Evolutionary conservation across 2,329 filamentous ascomycete species (phyloP).

Genomic region (Diaporthe australafricana): DNA sequence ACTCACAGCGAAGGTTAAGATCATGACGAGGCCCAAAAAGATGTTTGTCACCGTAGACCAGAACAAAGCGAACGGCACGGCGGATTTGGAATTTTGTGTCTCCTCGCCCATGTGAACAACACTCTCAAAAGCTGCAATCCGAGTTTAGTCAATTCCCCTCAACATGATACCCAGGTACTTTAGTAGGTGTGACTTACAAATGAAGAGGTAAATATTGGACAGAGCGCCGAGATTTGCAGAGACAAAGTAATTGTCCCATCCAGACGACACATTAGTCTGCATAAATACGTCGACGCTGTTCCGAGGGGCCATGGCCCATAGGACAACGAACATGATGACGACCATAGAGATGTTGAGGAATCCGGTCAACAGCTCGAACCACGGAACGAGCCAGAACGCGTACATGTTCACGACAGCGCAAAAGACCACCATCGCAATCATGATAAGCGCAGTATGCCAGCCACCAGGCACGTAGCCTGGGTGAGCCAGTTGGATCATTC

Average conservation of each 20-base stretch:
- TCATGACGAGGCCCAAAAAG: conserved; percentile 53
- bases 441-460: conserved; percentile 54
- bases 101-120: conserved; percentile 61
- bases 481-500: conserved; percentile 32
- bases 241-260: conserved; percentile 34
- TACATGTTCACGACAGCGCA: conserved; percentile 46
- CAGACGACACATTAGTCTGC: conserved; percentile 21
- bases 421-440: conserved; percentile 46
- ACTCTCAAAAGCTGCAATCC: conserved; percentile 55
- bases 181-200: conserved; percentile 41
- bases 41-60: conserved; percentile 57
- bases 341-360: conserved; percentile 42
- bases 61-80: conserved; percentile 57
- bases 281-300: conserved; percentile 26
- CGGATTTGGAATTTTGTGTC: conserved; percentile 55
- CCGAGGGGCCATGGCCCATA: conserved; percentile 34
- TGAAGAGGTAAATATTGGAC: conserved; percentile 47
- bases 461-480: conserved; percentile 27
- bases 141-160: no score
- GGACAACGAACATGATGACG: conserved; percentile 28
- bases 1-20: conserved; percentile 54
- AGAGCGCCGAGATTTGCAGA: conserved; percentile 52
- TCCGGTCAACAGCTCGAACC: conserved; percentile 51
- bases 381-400: conserved; percentile 52
- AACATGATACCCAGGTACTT: no score